Percentiles rank a stretch among this genome's conserved stretches.
These are phyloP conservation scores for Hymenoscyphus scutula DNA, from an alignment of 2,329 filamentous ascomycete genomes.

Conservation along the genomic window DNA sequence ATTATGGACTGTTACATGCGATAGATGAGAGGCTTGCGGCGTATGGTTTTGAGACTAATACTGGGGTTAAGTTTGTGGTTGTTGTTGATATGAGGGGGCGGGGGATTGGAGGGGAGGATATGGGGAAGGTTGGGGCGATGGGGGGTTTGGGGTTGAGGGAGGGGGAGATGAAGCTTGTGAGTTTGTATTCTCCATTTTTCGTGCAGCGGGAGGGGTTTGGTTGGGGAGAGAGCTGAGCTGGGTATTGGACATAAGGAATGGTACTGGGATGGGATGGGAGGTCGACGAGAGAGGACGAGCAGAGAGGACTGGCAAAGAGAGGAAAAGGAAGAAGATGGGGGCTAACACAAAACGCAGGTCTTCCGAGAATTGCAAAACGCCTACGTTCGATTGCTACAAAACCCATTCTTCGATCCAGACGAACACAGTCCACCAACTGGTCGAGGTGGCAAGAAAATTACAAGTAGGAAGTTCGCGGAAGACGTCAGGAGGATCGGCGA, in stretches of 20 bases:
- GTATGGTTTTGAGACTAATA: constrained; percentile 97
- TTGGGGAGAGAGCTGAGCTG: background rate
- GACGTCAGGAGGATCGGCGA: constrained; percentile 87
- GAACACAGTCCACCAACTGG: constrained; percentile 65
- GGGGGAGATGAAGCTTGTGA: constrained; percentile 79
- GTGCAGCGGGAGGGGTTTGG: background rate
- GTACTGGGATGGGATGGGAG: background rate
- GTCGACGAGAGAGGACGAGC: background rate
- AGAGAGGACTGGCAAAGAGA: background rate
- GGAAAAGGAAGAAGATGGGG: background rate
- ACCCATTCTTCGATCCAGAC: constrained; percentile 92
- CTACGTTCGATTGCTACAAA: constrained; percentile 84
- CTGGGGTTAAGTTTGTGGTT: constrained; percentile 84
- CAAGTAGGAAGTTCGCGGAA: constrained; percentile 73
- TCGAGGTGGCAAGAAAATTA: constrained; percentile 66
- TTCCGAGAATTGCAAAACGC: constrained; percentile 92
- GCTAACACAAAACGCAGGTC: constrained; percentile 48
- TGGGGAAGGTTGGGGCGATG: constrained; percentile 34
- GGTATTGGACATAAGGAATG: background rate
- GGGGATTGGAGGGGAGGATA: constrained; percentile 33
- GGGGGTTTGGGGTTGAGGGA: constrained; percentile 67
- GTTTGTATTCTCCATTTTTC: constrained; percentile 36
- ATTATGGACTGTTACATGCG: constrained; percentile 88
- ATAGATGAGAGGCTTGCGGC: constrained; percentile 89
- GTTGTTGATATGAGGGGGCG: constrained; percentile 88